Conservation (phyloP, 345 rosid genomes). For the Arabis hirsuta region DNA sequence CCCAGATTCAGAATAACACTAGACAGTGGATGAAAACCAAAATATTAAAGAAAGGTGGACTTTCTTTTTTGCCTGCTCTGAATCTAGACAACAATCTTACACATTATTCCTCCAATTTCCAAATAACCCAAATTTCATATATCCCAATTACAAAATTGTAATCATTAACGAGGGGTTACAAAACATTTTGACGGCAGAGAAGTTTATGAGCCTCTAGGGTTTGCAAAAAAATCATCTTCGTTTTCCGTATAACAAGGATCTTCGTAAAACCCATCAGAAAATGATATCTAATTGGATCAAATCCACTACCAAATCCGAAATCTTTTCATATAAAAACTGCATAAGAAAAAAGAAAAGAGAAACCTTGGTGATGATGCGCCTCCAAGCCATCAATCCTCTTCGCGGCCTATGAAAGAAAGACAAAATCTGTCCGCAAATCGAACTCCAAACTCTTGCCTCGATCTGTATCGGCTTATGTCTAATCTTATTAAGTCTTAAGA, state of each 20-base stretch:
- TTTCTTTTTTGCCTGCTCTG: not conserved
- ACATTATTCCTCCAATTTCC: not conserved
- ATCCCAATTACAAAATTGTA: not conserved
- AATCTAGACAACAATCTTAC: not conserved
- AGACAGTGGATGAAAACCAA: not conserved
- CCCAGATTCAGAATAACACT: not conserved
- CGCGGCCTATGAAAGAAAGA: slow-evolving; percentile 7
- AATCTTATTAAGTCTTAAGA: not conserved
- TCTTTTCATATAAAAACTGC: not conserved
- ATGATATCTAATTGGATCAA: not conserved
- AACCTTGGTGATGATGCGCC: slow-evolving; percentile 84
- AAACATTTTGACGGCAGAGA: not conserved
- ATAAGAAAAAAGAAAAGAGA: not conserved
- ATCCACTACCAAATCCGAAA: not conserved
- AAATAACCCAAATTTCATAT: slow-evolving; percentile 10
- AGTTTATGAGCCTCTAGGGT: slow-evolving; percentile 29
- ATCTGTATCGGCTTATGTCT: slow-evolving; percentile 14
- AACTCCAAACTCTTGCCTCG: slow-evolving; percentile 10
- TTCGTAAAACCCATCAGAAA: slow-evolving; percentile 4
- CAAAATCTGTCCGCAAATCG: slow-evolving; percentile 4
- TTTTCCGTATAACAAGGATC: slow-evolving; percentile 6
- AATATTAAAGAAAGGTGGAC: not conserved
- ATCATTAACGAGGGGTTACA: not conserved
- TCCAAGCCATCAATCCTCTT: slow-evolving; percentile 77
- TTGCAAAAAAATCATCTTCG: not conserved